Percentiles rank a stretch among this genome's conserved stretches.
phyloP scores from a whole-genome alignment of 106 monocot genomes.

The Phalaenopsis equestris region DNA sequence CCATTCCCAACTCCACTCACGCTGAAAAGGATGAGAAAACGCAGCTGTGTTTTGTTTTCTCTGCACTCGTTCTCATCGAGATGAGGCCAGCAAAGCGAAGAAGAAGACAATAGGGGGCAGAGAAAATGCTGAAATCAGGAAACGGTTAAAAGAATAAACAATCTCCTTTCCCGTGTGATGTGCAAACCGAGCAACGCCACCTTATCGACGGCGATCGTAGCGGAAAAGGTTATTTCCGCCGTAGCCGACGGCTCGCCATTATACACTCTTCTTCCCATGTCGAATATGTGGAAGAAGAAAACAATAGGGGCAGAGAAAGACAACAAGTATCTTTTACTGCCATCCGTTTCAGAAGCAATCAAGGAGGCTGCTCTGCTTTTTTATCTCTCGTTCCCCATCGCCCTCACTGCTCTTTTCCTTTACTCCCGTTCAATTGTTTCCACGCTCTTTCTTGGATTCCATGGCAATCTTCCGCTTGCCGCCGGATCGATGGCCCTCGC shows the following conservation, averaged over 20 bases:
- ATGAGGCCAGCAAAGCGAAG: background rate
- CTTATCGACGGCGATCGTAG: background rate
- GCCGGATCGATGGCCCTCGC: slow-evolving; percentile 30
- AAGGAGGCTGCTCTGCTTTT: slow-evolving; percentile 12
- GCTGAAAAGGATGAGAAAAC: background rate
- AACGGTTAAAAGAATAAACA: background rate
- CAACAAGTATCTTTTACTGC: background rate
- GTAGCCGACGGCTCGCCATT: background rate
- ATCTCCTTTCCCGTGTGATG: background rate
- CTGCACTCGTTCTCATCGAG: background rate
- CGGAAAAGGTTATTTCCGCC: background rate
- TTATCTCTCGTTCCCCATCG: slow-evolving; percentile 15
- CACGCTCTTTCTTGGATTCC: slow-evolving; percentile 22
- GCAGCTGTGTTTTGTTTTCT: background rate
- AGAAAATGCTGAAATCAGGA: background rate
- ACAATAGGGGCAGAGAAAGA: background rate
- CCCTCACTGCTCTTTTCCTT: slow-evolving; percentile 15
- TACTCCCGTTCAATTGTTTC: slow-evolving; percentile 22
- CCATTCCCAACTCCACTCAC: background rate
- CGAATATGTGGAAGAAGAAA: background rate
- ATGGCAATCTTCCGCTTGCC: slow-evolving; percentile 19
- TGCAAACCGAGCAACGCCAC: background rate
- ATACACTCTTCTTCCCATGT: background rate
- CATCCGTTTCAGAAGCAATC: background rate
- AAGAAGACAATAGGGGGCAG: background rate